Base-by-base conservation (phyloP, 257 asterid genomes). In the Primulina eburnea region DNA sequence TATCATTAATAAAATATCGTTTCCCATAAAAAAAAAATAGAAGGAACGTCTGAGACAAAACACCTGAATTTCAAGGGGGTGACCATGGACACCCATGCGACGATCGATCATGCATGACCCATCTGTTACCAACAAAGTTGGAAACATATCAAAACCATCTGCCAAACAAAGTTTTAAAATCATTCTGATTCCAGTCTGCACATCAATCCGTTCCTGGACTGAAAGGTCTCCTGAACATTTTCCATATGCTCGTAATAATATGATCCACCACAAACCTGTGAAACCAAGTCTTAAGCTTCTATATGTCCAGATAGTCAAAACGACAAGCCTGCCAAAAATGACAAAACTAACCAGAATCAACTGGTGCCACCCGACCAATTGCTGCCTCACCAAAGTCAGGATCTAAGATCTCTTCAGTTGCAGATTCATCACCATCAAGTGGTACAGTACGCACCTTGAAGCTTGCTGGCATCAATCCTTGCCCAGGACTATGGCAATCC, bases 331-430 rank as follows among this genome's bases (percentile, higher is more conserved):
- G 35, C 68, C 24, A 66, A 57, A 50, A 75, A 11, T 60, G 43
- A 43, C 1, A 33, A 24, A 11, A 75, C 80, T 65, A 43, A 90
- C 97, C 97, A 75, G 96, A 90, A 72, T 90, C 97, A 62, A 88
- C 95, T 58, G 97, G 97, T 7, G 97, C 97, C 24, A 90, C 97
- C 21, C 97, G 90, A 69, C 95, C 97, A 81, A 90, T 90, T 52
- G 96, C 96, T 21, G 95, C 97, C 85, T 90, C 97, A 21, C 97
- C 97, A 53, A 90, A 90, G 75, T 90, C 97, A 0, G 97, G 97
- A 75, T 90, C 97, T 79, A 91, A 79, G 50, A 89, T 89, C 71
- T 91, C 97, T 87, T 91, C 97, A 50, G 95, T 87, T 58, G 91
- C 89, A 75, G 86, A 76, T 63, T 84, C 96, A 70, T 85, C 96